These are phyloP conservation scores for Fusarium chlamydosporum DNA, from an alignment of 2,329 filamentous ascomycete genomes.

Conservation along the genomic window DNA sequence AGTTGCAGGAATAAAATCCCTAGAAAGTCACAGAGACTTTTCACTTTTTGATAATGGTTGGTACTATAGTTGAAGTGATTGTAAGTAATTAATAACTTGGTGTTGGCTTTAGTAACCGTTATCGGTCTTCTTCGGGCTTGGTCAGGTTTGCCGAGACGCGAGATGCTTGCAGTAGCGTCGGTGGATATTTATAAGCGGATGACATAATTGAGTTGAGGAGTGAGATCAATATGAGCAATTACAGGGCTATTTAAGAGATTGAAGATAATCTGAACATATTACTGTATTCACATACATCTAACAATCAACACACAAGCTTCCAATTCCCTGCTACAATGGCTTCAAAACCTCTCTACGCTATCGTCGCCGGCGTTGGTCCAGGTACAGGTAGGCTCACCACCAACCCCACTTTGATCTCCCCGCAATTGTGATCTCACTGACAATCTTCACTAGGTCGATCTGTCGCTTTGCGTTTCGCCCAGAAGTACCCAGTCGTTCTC, in stretches of 20 bases:
- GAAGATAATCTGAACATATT: no score
- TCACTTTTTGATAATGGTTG: no score
- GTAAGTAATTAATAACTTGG: background rate
- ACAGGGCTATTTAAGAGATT: background rate
- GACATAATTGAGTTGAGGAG: slow-evolving; percentile 33
- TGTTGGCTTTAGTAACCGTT: background rate
- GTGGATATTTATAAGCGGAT: slow-evolving; percentile 41
- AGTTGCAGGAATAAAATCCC: background rate
- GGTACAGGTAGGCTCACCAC: slow-evolving; percentile 66
- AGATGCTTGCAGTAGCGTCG: background rate
- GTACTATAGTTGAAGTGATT: no score
- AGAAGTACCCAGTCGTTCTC: slow-evolving; percentile 79
- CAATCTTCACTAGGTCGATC: slow-evolving; percentile 56
- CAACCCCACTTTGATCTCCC: slow-evolving; percentile 1
- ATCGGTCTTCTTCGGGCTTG: background rate
- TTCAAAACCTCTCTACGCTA: slow-evolving; percentile 68
- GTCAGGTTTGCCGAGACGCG: background rate
- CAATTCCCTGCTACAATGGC: slow-evolving; percentile 23
- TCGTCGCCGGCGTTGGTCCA: slow-evolving; percentile 80
- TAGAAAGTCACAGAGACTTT: no score
- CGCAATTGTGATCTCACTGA: slow-evolving; percentile 7
- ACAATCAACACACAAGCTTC: accelerated
- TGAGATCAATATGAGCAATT: slow-evolving; percentile 7
- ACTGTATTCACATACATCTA: no score
- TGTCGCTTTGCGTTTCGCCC: slow-evolving; percentile 70